phyloP scores from a whole-genome alignment of 1,284 basidiomycete genomes.

The Mycena sp. region DNA sequence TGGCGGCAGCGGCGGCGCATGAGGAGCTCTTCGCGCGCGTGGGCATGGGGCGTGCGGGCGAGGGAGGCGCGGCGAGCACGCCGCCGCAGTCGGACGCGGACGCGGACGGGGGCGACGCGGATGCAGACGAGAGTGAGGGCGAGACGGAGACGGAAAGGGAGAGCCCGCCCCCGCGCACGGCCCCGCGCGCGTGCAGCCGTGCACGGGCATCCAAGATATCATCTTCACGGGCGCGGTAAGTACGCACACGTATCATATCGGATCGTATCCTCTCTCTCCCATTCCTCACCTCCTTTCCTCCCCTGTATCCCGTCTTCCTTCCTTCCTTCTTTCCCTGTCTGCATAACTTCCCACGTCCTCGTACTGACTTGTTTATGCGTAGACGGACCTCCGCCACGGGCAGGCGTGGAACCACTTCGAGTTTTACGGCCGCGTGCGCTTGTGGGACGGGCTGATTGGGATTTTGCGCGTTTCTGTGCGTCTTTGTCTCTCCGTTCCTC shows the following conservation, averaged over 20 bases:
- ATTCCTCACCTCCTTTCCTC: too few species aligned
- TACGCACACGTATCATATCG: too few species aligned
- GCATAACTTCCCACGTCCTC: too few species aligned
- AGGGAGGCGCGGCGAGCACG: too few species aligned
- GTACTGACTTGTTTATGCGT: constrained; percentile 7
- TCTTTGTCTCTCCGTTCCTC: too few species aligned
- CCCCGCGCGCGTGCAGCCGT: constrained; percentile 40
- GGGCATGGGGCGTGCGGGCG: constrained; percentile 16
- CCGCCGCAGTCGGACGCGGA: too few species aligned
- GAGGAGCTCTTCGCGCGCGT: constrained; percentile 25
- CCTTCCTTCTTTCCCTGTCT: too few species aligned
- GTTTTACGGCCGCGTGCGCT: constrained; percentile 71
- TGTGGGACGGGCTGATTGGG: constrained; percentile 75
- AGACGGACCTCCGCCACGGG: constrained; percentile 65
- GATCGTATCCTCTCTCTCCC: too few species aligned
- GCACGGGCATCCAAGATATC: constrained; percentile 64
- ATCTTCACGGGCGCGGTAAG: constrained; percentile 63
- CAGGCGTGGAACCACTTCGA: constrained; percentile 67
- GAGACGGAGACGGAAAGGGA: too few species aligned
- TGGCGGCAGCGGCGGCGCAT: constrained; percentile 26
- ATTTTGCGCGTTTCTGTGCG: constrained; percentile 61
- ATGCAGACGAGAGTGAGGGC: constrained; percentile 28
- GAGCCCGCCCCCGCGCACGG: constrained; percentile 31
- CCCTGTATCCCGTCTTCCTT: too few species aligned
- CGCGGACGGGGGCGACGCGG: too few species aligned